phyloP scores from a whole-genome alignment of 306 rosid species.

The Vachellia pachyceras region DNA sequence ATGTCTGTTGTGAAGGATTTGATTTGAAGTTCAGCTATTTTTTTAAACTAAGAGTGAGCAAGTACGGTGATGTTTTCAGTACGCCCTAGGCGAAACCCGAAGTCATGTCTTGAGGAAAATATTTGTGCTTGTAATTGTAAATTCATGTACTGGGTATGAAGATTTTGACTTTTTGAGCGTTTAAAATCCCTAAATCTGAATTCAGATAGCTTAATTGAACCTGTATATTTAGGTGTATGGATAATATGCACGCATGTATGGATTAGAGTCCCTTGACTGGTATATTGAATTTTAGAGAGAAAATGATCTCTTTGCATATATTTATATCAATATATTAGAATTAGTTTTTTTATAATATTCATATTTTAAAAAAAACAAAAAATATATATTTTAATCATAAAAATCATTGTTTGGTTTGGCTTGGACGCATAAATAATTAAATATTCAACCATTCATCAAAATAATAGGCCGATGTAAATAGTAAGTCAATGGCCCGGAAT shows the following conservation, averaged over 20 bases:
- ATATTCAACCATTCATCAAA: too few relatives aligned
- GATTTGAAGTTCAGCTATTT: neutral
- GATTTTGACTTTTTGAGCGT: neutral
- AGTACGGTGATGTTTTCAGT: too few relatives aligned
- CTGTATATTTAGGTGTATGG: neutral
- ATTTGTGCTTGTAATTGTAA: neutral
- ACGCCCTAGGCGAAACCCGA: too few relatives aligned
- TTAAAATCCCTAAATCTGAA: neutral
- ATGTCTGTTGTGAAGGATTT: slow-evolving; percentile 6
- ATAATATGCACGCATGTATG: neutral
- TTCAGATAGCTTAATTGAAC: neutral
- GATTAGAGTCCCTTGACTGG: neutral
- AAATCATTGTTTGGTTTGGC: neutral
- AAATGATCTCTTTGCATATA: neutral
- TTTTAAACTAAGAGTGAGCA: neutral
- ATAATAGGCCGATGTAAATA: too few relatives aligned
- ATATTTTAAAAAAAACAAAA: too few relatives aligned
- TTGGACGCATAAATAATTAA: neutral
- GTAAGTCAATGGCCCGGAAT: too few relatives aligned
- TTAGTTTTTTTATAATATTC: neutral
- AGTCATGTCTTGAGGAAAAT: neutral
- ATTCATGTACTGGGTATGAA: neutral
- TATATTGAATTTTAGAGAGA: neutral
- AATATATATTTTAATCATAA: slow-evolving; percentile 2
- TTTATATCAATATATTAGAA: neutral